Base-by-base conservation (phyloP, 2,329 filamentous ascomycete genomes). In the Penicillium janthinellum region DNA sequence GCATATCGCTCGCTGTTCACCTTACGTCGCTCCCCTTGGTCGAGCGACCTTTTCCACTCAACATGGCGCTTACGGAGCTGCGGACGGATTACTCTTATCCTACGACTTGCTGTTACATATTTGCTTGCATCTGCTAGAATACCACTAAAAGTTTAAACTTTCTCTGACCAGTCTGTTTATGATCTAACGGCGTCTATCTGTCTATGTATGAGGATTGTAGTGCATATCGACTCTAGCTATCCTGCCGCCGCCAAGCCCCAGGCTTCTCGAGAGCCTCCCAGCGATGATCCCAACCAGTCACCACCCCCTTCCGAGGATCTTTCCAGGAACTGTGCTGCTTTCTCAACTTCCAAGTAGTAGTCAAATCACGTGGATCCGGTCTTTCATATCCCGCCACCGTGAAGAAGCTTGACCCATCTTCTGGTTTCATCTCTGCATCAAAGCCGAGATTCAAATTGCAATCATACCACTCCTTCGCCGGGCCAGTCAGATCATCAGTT, bases 371-470 rank as follows among this genome's bases (percentile, higher is more conserved):
- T 1, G 65, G 64, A 41, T 74, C 68, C 1, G 78, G 78, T 5
- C 79, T 73, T 59, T 81, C 79, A 62, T 81, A 80, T 4, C 78
- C 78, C 5, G 77, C 77, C 48, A 81, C 62, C 22, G 75, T 72
- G 22, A 79, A 59, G 63, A 56, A 39, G 22, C 25, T 39, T 11
- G 42, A 28, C 17, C 35, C 42, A 25, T 20, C 44, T 37, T 22
- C n/a, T 34, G 42, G 15, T 4, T 25, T 34, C 35, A 44, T 41
- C n/a, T 58, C 64, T n/a, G 56, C 66, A 15, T 67, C 58, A 10
- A 66, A 50, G 14, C 70, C 65, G 3, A 75, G 35, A 49, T 67
- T 65, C 7, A 78, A 64, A 47, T 73, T 71, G 5, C 68, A 60
- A 10, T 70, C 64, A 44, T 75, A 76, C 77, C 76, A 79, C 11